Evolutionary conservation across 192 early-diverging fungal species (phyloP).

Genomic region (Coemansia sp.): DNA sequence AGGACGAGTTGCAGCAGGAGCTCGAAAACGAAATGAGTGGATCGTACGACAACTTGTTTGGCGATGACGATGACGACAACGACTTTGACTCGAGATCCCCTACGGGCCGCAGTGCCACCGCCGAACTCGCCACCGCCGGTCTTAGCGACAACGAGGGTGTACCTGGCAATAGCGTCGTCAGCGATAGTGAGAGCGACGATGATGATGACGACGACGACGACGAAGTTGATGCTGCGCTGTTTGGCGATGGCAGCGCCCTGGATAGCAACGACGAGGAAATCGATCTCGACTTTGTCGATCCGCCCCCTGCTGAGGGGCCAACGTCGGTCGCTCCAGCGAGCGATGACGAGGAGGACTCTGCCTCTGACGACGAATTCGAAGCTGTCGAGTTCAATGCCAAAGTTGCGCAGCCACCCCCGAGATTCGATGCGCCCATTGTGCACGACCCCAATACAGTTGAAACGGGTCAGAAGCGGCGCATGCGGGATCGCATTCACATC

Average conservation of each 20-base stretch:
- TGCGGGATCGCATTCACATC: conserved; percentile 19
- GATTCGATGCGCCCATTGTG: not conserved
- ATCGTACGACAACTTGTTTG: conserved; percentile 48
- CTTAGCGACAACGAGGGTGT: conserved; percentile 7
- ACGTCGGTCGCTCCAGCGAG: not conserved
- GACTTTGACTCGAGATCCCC: conserved; percentile 17
- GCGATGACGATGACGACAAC: conserved; percentile 23
- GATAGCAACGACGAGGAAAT: conserved; percentile 33
- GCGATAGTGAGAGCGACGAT: not conserved
- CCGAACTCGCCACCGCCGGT: not conserved
- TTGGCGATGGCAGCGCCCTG: conserved; percentile 28
- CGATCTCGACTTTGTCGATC: conserved; percentile 43
- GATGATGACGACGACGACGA: conserved; percentile 21
- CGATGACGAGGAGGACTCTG: conserved; percentile 39
- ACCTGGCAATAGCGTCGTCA: not conserved
- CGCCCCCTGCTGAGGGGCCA: conserved; percentile 1
- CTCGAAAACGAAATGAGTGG: conserved; percentile 52
- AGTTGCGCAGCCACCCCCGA: not conserved
- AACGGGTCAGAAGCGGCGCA: conserved; percentile 14
- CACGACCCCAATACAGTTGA: not conserved
- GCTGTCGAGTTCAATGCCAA: conserved; percentile 28
- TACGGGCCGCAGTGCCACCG: conserved; percentile 19
- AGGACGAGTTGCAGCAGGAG: conserved; percentile 52
- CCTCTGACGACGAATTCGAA: conserved; percentile 52
- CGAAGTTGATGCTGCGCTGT: conserved; percentile 28